These are phyloP conservation scores for Aspergillus coremiiformis DNA, from an alignment of 495 filamentous ascomycete genomes.

Conservation along the genomic window DNA sequence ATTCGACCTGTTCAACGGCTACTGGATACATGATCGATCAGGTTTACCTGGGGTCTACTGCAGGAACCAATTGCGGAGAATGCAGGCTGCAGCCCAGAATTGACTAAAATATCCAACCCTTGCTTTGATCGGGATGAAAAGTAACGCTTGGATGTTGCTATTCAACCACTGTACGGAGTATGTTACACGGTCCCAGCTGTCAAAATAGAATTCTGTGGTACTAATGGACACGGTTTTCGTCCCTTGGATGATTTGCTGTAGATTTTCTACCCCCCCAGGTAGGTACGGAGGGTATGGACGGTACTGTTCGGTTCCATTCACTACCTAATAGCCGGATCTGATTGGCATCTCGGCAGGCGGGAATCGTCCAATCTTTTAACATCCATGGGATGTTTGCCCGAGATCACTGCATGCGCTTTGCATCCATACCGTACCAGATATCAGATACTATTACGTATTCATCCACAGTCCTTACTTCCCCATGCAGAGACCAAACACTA, in stretches of 20 bases:
- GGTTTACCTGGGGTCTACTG: slow-evolving; percentile 34
- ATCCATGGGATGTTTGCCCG: not conserved
- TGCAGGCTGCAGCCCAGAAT: slow-evolving; percentile 9
- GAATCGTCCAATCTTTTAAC: too few species aligned
- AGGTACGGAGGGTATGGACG: too few species aligned
- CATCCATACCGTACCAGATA: too few species aligned
- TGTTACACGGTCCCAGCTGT: slow-evolving; percentile 7
- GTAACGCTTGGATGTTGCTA: not conserved
- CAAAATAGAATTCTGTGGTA: slow-evolving; percentile 6
- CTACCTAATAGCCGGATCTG: not conserved
- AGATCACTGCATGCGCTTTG: not conserved
- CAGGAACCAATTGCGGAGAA: slow-evolving; percentile 37
- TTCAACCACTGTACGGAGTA: too few species aligned
- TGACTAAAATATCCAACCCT: slow-evolving; percentile 4
- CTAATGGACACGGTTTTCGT: too few species aligned
- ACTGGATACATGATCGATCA: slow-evolving; percentile 15
- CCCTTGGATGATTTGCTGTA: too few species aligned
- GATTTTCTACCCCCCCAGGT: too few species aligned
- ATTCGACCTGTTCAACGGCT: slow-evolving; percentile 19
- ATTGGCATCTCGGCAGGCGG: not conserved
- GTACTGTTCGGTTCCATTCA: too few species aligned
- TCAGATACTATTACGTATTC: not conserved
- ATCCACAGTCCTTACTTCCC: not conserved
- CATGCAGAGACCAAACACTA: not conserved
- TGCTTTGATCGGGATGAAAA: slow-evolving; percentile 2